Percentiles rank a stretch among this genome's conserved stretches.
Conservation (phyloP, 2,329 filamentous ascomycete species). For the Aureobasidium sp. region DNA sequence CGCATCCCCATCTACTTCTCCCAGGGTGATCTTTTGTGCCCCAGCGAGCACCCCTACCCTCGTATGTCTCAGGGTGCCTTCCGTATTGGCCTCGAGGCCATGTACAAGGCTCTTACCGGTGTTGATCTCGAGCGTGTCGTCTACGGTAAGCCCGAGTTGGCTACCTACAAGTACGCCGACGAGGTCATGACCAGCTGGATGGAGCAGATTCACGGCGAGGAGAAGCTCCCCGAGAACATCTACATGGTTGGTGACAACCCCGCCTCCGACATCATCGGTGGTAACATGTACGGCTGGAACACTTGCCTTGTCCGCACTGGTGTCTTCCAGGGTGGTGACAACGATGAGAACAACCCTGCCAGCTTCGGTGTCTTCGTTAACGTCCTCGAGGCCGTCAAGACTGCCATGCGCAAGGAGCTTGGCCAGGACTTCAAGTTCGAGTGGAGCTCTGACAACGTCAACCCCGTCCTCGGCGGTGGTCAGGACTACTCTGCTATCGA, state of each 20-base stretch:
- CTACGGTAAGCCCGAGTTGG: constrained; percentile 66
- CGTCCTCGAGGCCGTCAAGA: constrained; percentile 62
- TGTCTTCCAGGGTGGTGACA: constrained; percentile 68
- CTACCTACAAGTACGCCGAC: constrained; percentile 73
- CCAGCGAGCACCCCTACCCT: constrained; percentile 43
- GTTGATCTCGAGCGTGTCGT: constrained; percentile 66
- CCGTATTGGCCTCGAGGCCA: constrained; percentile 64
- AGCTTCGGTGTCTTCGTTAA: constrained; percentile 69
- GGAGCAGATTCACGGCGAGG: constrained; percentile 66
- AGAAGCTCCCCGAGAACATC: constrained; percentile 58
- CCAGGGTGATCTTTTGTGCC: constrained; percentile 57
- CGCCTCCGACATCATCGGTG: constrained; percentile 64
- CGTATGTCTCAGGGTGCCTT: constrained; percentile 69
- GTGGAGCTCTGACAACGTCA: constrained; percentile 59
- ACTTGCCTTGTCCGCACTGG: constrained; percentile 70
- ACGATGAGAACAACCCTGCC: constrained; percentile 68
- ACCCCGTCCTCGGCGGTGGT: constrained; percentile 53
- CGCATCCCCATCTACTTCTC: constrained; percentile 70
- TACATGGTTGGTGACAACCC: constrained; percentile 75
- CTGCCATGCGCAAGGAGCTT: constrained; percentile 60
- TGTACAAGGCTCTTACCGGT: constrained; percentile 63
- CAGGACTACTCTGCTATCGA: constrained; percentile 48
- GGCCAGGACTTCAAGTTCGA: constrained; percentile 67
- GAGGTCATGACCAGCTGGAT: constrained; percentile 67
- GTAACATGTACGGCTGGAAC: constrained; percentile 78